Percentiles rank a stretch among this genome's conserved stretches.
Evolutionary conservation across 352 stramenopile genomes (phyloP).

Genomic region (Aphanomyces stellatus): DNA sequence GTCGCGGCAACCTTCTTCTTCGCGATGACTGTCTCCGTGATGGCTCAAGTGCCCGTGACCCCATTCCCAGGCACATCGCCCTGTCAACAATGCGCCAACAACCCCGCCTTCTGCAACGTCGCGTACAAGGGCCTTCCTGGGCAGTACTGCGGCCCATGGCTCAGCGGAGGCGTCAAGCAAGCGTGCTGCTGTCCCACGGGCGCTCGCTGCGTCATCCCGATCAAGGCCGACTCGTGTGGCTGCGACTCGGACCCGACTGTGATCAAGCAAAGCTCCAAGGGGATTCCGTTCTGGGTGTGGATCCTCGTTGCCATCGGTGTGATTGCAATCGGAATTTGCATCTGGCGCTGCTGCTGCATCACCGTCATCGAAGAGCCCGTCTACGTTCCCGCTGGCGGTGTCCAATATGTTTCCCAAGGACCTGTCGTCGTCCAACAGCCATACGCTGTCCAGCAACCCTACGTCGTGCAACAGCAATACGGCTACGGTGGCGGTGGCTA

Average conservation of each 20-base stretch:
- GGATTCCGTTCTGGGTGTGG: conserved; percentile 13
- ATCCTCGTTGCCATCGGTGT: conserved; percentile 9
- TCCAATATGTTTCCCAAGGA: not conserved
- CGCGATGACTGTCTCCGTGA: not conserved
- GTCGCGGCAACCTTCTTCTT: not conserved
- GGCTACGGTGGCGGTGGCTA: conserved; percentile 8
- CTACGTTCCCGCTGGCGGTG: not conserved
- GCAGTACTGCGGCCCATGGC: conserved; percentile 18
- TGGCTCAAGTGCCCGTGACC: not conserved
- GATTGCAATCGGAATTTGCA: not conserved
- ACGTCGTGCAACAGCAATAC: not conserved
- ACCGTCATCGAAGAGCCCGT: not conserved
- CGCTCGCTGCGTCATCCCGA: conserved; percentile 7
- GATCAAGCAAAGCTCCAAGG: not conserved
- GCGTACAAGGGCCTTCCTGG: conserved; percentile 18
- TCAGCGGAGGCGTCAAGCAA: conserved; percentile 19
- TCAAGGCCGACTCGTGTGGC: conserved; percentile 9
- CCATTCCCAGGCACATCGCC: not conserved
- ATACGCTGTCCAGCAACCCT: not conserved
- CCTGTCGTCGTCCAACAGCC: not conserved
- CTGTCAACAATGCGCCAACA: not conserved
- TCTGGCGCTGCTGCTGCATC: conserved; percentile 9
- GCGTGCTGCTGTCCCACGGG: conserved; percentile 13
- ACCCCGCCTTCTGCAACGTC: not conserved
- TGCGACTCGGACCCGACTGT: not conserved